Base-by-base conservation (phyloP, 129 eudicot genomes). In the Rutidosis leptorrhynchoides region DNA sequence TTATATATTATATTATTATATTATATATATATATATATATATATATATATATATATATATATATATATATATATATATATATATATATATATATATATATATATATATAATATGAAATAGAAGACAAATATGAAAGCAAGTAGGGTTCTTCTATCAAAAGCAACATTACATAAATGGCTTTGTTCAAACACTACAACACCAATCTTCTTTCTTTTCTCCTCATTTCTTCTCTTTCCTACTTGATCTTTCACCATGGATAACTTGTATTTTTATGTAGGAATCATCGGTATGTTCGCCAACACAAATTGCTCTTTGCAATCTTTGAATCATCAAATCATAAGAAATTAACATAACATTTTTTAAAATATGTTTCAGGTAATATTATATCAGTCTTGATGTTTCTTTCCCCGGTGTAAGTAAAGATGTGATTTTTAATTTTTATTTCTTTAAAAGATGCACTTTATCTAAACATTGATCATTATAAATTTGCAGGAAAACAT, bases 371-470 rank as follows among this genome's bases (percentile, higher is more conserved):
- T 73, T 49, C 83, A 82, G 89, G 95, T 43, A 86, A 86, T 70
- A 76, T 83, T 64, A 86, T 83, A 68, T 83, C 89, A 20, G 78
- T 81, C n/a, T 60, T 80, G 20, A 70, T 86, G 84, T 87, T 87
- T 68, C 95, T 87, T 66, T 70, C 95, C 33, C 95, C 90, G 27
- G 81, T 68, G 95, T 87, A 79, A 78, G 95, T 70, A 28, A 25
- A 42, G 9, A 9, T 17, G 23, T 42, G n/a, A n/a, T 3, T 14
- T 64, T 2, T 21, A 1, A 0, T 14, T 24, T 1, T 14, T 24
- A 21, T 4, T 9, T 53, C 17, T 10, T 42, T 10, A 1, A 7
- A 26, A n/a, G 3, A 17, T 2, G 7, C 21, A 5, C 6, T 46
- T 5, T 19, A 46, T 19, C 53, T 46, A 16, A 46, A 7, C 40